Evolutionary conservation across 495 filamentous ascomycete genomes (phyloP).

Genomic region (Aspergillus avenaceus): DNA sequence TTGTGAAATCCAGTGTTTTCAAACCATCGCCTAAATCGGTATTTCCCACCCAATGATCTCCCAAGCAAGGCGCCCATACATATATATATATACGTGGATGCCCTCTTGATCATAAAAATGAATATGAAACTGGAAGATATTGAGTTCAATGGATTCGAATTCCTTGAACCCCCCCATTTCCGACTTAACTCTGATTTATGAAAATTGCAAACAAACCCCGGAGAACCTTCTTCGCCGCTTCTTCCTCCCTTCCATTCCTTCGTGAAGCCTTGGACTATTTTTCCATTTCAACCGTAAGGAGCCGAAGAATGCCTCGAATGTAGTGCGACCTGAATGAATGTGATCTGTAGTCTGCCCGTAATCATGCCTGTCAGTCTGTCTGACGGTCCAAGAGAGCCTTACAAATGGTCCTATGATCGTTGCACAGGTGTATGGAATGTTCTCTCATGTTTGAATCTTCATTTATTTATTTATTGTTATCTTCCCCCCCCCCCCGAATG

Average conservation of each 20-base stretch:
- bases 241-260: not conserved
- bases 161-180: too few species aligned
- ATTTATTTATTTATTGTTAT: too few species aligned
- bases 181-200: not conserved
- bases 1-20: not conserved
- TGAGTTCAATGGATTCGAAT: too few species aligned
- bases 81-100: not conserved
- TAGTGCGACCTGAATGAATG: constrained; percentile 13
- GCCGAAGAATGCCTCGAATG: constrained; percentile 1
- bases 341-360: constrained; percentile 16
- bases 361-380: constrained; percentile 1
- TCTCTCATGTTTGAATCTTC: not conserved
- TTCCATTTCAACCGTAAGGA: not conserved
- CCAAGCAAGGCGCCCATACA: not conserved
- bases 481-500: constrained; percentile 3
- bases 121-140: too few species aligned
- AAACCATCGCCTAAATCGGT: not conserved
- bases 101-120: not conserved
- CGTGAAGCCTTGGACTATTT: not conserved
- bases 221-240: not conserved
- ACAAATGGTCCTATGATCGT: constrained; percentile 8
- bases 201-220: not conserved
- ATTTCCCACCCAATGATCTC: constrained; percentile 1
- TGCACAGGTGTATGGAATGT: constrained; percentile 7
- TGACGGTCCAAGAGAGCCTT: not conserved